Evolutionary conservation across 225 moss, liverwort and hornwort genomes (phyloP).

Genomic region (Antitrichia curtipendula): DNA sequence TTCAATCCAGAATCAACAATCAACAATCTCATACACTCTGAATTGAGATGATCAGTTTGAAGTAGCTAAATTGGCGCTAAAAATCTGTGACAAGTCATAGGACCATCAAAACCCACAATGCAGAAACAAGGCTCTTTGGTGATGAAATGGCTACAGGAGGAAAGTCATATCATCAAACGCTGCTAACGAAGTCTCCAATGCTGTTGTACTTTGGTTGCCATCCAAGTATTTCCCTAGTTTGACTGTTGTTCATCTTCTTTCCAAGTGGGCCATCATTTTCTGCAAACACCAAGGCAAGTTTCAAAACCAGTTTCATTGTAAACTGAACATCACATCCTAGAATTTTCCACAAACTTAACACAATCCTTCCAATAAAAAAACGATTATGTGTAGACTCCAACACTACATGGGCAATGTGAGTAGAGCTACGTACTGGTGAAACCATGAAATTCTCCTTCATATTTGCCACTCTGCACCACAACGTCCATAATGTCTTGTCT

Average conservation of each 20-base stretch:
- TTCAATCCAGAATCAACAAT: neutral
- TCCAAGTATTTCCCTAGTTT: constrained; percentile 39
- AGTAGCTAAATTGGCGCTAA: neutral
- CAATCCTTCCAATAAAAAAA: neutral
- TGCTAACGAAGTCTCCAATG: constrained; percentile 50
- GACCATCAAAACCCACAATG: neutral
- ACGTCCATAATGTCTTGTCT: constrained; percentile 85
- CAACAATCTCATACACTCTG: neutral
- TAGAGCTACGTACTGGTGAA: constrained; percentile 48
- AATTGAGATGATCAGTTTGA: neutral
- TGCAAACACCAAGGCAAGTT: constrained; percentile 16
- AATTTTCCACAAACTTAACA: neutral
- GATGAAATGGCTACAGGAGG: neutral
- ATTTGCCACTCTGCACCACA: constrained; percentile 57
- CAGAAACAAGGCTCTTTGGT: neutral
- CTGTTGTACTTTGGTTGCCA: constrained; percentile 84
- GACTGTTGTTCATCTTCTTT: constrained; percentile 76
- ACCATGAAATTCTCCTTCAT: constrained; percentile 48
- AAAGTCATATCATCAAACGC: constrained; percentile 5
- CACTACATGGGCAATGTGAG: neutral
- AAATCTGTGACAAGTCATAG: neutral
- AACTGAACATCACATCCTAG: neutral
- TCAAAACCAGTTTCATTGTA: neutral
- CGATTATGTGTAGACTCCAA: neutral
- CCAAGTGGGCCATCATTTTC: constrained; percentile 76